phyloP scores from a whole-genome alignment of 2,329 filamentous ascomycete species.

The Fusarium sp. region DNA sequence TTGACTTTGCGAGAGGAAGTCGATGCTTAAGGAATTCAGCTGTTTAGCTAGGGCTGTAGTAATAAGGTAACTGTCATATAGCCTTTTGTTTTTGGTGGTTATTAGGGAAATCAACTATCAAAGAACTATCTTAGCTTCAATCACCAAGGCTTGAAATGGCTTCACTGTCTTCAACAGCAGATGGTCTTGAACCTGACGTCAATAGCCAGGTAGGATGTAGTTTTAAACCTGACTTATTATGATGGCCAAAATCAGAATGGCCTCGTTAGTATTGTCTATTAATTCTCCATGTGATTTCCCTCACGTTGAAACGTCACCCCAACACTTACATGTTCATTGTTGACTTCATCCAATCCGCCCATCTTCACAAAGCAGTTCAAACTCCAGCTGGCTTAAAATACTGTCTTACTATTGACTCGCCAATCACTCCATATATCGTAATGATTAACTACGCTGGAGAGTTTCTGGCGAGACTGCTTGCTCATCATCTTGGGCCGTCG shows the following conservation, averaged over 20 bases:
- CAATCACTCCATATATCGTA: background rate
- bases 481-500: constrained; percentile 44
- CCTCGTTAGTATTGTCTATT: background rate
- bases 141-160: no score
- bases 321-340: background rate
- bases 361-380: background rate
- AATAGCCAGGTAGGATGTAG: no score
- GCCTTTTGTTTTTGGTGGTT: no score
- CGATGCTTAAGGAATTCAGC: no score
- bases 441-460: constrained; percentile 28
- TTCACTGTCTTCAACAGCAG: no score
- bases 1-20: no score
- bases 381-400: background rate
- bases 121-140: no score
- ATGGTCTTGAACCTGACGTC: no score
- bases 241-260: background rate
- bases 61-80: no score
- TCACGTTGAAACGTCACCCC: background rate
- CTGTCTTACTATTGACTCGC: background rate
- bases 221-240: no score
- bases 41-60: no score
- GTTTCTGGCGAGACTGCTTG: constrained; percentile 45
- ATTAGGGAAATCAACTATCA: no score
- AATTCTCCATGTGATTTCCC: background rate
- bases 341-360: background rate